Conservation (phyloP, 2,329 filamentous ascomycete genomes). For the Mycogone perniciosa region DNA sequence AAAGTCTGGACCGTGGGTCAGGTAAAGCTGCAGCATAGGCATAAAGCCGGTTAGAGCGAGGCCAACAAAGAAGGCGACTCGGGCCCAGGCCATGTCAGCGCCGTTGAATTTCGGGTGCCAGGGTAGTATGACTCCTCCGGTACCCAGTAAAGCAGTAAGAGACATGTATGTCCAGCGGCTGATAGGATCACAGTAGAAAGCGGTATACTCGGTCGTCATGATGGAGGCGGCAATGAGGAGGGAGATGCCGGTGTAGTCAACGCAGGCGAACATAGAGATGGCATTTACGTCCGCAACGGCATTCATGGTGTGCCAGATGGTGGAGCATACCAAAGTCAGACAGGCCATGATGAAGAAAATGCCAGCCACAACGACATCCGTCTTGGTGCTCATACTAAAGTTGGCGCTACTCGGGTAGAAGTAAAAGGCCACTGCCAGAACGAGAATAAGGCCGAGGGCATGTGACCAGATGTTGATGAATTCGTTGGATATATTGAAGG, state of each 20-base stretch:
- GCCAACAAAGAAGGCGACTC: conserved; percentile 85
- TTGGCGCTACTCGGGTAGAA: conserved; percentile 87
- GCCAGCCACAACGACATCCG: conserved; percentile 84
- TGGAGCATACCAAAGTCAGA: conserved; percentile 91
- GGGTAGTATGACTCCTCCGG: conserved; percentile 83
- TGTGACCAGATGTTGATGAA: conserved; percentile 98
- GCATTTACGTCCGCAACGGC: conserved; percentile 84
- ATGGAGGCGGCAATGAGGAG: conserved; percentile 92
- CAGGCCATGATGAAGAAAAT: conserved; percentile 95
- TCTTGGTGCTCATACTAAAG: conserved; percentile 78
- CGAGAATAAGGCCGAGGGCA: conserved; percentile 77
- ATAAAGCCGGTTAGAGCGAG: conserved; percentile 84
- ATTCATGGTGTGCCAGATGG: conserved; percentile 98
- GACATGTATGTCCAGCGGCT: conserved; percentile 83
- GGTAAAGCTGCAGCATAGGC: conserved; percentile 76
- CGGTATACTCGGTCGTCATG: conserved; percentile 97
- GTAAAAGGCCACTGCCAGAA: conserved; percentile 86
- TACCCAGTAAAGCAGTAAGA: conserved; percentile 71
- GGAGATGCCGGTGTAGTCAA: conserved; percentile 97
- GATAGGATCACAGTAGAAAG: conserved; percentile 93
- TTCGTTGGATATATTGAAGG: conserved; percentile 85
- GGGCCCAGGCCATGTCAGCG: conserved; percentile 83
- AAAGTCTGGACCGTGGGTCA: conserved; percentile 71
- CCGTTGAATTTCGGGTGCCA: conserved; percentile 97
- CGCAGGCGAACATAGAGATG: conserved; percentile 92